Base-by-base conservation (phyloP, 371 early-diverging fungal genomes). In the Lichtheimia ramosa region DNA sequence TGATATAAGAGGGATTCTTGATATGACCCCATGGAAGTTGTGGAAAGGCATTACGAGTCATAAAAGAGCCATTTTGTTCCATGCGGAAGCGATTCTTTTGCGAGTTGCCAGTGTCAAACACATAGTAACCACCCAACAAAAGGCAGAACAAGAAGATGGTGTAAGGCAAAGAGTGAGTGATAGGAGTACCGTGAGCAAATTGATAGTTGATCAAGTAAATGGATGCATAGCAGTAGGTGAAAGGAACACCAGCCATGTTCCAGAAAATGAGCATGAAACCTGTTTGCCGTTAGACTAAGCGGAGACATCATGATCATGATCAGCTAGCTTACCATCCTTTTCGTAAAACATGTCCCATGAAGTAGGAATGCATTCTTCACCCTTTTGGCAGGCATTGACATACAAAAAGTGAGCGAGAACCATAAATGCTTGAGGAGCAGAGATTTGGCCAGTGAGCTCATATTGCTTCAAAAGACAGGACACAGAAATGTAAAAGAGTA, bases 41-140 rank as follows among this genome's bases (percentile, higher is more conserved):
- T 54, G 87, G 87, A 70, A 87, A 87, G 7, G 84, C 77, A 8
- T 75, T 64, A 54, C 86, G 84, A 43, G 70, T 65, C 54, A 84
- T 70, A 66, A 72, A 87, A 1, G 82, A 79, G 7, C 83, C 82
- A 57, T 81, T 79, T 40, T 87, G 89, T 65, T 91, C 81, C 71
- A 87, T 91, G 57, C 92, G 79, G 85, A 95, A 95, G 14, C 82
- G 82, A 73, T 95, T 90, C 84, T 95, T 95, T 78, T 95, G 85
- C 16, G 83, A 83, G 72, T 95, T 95, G 73, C 90, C 85, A 24
- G 83, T 83, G 53, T 83, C 83, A 56, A 82, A 84, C 24, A 84
- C 65, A 56, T 79, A 83, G 56, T 84, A 84, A 21, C 66, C 79
- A 48, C 51, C 40, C 14, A 82, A 51, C 28, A 83, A 69, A n/a